Conservation (phyloP, 2,329 filamentous ascomycete genomes). For the Alternaria dauci region DNA sequence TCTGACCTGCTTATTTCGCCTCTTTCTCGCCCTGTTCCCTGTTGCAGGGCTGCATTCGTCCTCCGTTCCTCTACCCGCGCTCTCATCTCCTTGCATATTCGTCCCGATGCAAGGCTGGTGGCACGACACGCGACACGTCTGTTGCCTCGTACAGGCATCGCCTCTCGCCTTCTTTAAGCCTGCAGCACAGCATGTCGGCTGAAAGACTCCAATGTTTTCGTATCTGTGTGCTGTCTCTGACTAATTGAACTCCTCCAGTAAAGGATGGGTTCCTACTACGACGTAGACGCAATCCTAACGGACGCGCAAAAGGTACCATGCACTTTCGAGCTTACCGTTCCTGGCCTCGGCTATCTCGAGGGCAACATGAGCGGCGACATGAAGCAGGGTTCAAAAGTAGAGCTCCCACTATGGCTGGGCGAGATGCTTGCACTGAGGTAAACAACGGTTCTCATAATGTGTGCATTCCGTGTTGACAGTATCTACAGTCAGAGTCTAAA, state of each 20-base stretch:
- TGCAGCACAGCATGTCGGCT: background rate
- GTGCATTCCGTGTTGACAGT: conserved; percentile 13
- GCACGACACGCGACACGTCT: conserved; percentile 38
- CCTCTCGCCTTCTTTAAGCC: background rate
- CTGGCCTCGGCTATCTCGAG: conserved; percentile 87
- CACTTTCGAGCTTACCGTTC: conserved; percentile 89
- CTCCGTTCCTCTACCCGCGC: conserved; percentile 2
- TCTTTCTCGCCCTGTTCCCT: conserved; percentile 11
- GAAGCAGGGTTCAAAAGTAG: conserved; percentile 79
- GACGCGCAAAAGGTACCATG: conserved; percentile 96
- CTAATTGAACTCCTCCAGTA: background rate
- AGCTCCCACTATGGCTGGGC: conserved; percentile 91
- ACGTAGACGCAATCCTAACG: conserved; percentile 83
- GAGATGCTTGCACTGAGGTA: conserved; percentile 85
- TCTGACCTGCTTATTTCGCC: conserved; percentile 6
- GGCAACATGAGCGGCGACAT: conserved; percentile 77
- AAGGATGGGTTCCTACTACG: conserved; percentile 74
- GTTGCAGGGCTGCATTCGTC: background rate
- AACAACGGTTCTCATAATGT: conserved; percentile 2
- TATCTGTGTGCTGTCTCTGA: background rate
- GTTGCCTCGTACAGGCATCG: conserved; percentile 19
- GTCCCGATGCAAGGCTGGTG: conserved; percentile 21
- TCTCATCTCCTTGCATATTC: conserved; percentile 31
- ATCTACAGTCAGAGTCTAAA: conserved; percentile 42
- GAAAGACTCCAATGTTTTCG: background rate